A percentile compares a stretch with the other conserved stretches of the same genome.
Evolutionary conservation across 768 basidiomycete species (phyloP).

Genomic region (Suillus weaverae): DNA sequence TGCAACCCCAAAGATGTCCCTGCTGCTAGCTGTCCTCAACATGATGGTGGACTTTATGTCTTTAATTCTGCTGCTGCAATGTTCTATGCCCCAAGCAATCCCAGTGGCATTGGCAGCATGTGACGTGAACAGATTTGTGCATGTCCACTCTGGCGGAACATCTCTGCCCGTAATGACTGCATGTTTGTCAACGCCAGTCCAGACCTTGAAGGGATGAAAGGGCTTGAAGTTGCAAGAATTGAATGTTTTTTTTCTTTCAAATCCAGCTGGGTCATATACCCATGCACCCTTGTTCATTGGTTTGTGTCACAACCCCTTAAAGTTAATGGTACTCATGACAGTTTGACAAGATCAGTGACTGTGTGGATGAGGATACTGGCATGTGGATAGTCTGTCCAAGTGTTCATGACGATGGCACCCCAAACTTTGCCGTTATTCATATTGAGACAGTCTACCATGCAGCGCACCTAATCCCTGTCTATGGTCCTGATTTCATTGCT

Average conservation of each 20-base stretch:
- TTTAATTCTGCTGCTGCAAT: not conserved
- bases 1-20: not conserved
- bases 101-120: slow-evolving; percentile 7
- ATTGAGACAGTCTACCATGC: no score
- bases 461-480: no score
- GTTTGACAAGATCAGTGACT: no score
- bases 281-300: no score
- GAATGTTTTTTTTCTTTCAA: slow-evolving; percentile 18
- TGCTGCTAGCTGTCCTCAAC: not conserved
- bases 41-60: not conserved
- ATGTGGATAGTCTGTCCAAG: no score
- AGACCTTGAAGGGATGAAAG: slow-evolving; percentile 11
- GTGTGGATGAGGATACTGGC: no score
- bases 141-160: slow-evolving; percentile 18
- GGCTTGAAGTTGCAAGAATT: slow-evolving; percentile 15
- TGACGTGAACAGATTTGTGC: slow-evolving; percentile 19
- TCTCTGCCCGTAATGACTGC: not conserved
- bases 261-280: no score
- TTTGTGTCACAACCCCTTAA: no score
- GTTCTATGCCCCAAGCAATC: not conserved
- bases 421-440: no score
- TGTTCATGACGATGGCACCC: no score
- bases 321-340: no score
- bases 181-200: slow-evolving; percentile 14
- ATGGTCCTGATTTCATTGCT: no score